Evolutionary conservation across 805 yeast species (phyloP), one percentile per base, ranked within the genome.

Genomic region (Lipomyces yamanashiensis): DNA sequence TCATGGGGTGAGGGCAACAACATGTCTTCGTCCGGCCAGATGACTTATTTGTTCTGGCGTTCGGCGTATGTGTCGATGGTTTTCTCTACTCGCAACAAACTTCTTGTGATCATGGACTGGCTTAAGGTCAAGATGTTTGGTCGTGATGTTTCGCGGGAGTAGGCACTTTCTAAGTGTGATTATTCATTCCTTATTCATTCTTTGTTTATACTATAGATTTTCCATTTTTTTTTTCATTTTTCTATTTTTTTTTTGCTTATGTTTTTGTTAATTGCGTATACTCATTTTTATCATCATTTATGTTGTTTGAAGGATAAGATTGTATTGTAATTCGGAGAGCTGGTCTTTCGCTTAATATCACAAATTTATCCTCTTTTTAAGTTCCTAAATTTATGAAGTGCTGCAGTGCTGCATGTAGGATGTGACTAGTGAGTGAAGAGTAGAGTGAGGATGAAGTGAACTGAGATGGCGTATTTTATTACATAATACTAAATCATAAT

Each of bases 11-110:
- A 76, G n/a, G 88, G 91, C 85, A 85, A 88, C 62, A 87, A 88
- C 73, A 84, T 89, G 72, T 85, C 92, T 40, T 80, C 90, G 54
- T 93, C 96, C 67, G 98, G 98, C 73, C 82, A 88, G 57, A 79
- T 90, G 76, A 90, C 98, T 44, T 92, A 88, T 82, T 81, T 90
- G 76, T 89, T 92, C 84, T 92, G 98, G 98, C 88, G 96, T 80
- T 84, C 90, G 37, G 97, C 97, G 37, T 93, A 93, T 78, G 85
- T 93, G 69, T 85, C 90, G 75, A 92, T 93, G 98, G 87, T 93
- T 77, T 84, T 93, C 76, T 87, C 96, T 66, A 85, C 90, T 72
- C 87, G 92, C 81, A 92, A 90, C 82, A 93, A 90, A 82, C 80
- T 91, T 66, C 84, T 92, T 74, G 96, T 92, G 59, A 83, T 86